Evolutionary conservation across 148 eudicot species (phyloP), one percentile per base, ranked within the genome.

Genomic region (Chenopodium berlandieri): DNA sequence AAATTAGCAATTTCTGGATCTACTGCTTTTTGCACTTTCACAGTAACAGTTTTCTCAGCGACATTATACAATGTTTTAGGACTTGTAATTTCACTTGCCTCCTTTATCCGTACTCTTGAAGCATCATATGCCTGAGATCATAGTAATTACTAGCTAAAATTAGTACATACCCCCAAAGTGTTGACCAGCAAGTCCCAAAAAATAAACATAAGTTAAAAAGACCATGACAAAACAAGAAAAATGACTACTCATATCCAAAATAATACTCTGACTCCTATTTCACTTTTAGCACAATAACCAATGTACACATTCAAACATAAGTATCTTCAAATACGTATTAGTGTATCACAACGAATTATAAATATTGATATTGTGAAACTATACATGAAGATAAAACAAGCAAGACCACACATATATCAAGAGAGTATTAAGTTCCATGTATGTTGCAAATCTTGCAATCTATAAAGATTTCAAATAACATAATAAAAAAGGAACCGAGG

Each of bases 61-160:
- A 97, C 98, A 78, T 37, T 86, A 78, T 90, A 90, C 30, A 92
- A 81, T 40, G 79, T 83, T 71, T 90, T 87, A 71, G 94, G 94
- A 80, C 79, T 78, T 46, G 88, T 73, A 73, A 86, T 91, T 64
- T 77, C 92, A 78, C 76, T 81, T 32, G 60, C 84, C 75, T 82
- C 84, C 17, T 84, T 54, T 78, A 97, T 56, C 70, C 85, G 86
- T 10, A 94, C 87, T 81, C 88, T 92, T 19, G 99, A 91, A 78
- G 99, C 98, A 88, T 97, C 98, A 85, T 91, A 97, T 73, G 98
- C 99, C 99, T 94, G 78, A 10, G 20, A 84, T 79, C 64, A 79
- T 60, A 82, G 17, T 67, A 77, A 66, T n/a, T 23, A 56, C 70
- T 47, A 10, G 20, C 68, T 69, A 76, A 31, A 58, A 64, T 78